Percentiles rank a stretch among this genome's conserved stretches.
Evolutionary conservation across 768 basidiomycete genomes (phyloP).

Genomic region (Hirschioporus abietinus): DNA sequence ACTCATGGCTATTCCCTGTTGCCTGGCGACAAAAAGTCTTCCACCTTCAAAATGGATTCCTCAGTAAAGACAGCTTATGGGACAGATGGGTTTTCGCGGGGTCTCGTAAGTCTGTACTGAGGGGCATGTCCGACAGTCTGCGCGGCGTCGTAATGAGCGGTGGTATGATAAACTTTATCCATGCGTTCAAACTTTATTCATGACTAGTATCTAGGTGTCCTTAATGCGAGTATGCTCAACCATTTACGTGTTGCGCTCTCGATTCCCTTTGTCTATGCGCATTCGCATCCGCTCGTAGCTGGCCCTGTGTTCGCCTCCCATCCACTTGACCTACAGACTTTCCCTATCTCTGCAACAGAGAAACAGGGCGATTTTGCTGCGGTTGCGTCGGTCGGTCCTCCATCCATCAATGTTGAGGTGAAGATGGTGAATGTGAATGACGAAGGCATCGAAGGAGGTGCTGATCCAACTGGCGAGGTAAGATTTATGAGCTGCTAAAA

Average conservation of each 20-base stretch:
- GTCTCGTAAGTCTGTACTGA: conserved; percentile 56
- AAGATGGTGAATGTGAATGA: conserved; percentile 73
- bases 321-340: conserved; percentile 78
- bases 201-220: conserved; percentile 32
- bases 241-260: conserved; percentile 72
- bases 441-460: conserved; percentile 54
- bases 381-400: conserved; percentile 62
- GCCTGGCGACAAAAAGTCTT: conserved; percentile 78
- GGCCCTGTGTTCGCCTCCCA: conserved; percentile 82
- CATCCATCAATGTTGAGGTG: conserved; percentile 79
- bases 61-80: conserved; percentile 79
- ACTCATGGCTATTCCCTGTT: conserved; percentile 50
- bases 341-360: conserved; percentile 34
- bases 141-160: conserved; percentile 69
- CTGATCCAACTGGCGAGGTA: conserved; percentile 58
- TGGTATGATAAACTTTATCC: conserved; percentile 39
- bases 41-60: conserved; percentile 62
- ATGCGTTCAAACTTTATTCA: conserved; percentile 2
- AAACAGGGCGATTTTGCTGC: conserved; percentile 33
- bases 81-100: conserved; percentile 72
- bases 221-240: conserved; percentile 46
- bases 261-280: conserved; percentile 65
- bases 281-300: conserved; percentile 55
- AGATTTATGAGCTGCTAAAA: conserved; percentile 6
- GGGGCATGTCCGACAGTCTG: conserved; percentile 55